Evolutionary conservation across 225 moss, liverwort and hornwort genomes (phyloP).

Genomic region (Physcomitrellopsis africana): DNA sequence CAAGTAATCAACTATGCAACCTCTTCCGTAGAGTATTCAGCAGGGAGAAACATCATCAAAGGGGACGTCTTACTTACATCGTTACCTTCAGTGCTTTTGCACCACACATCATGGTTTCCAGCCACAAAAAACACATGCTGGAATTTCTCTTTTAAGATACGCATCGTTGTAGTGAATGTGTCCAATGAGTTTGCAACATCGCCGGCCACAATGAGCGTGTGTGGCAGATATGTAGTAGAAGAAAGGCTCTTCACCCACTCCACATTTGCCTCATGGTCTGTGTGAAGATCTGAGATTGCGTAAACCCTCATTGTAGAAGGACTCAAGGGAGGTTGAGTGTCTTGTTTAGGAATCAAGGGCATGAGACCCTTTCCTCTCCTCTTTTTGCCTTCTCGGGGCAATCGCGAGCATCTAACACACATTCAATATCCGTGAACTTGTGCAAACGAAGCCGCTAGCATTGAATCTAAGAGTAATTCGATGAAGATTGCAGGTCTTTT

Average conservation of each 20-base stretch:
- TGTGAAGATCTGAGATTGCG: conserved; percentile 82
- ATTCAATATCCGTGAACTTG: background rate
- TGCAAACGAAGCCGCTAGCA: background rate
- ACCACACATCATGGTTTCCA: conserved; percentile 96
- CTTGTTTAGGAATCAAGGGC: conserved; percentile 53
- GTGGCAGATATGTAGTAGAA: conserved; percentile 48
- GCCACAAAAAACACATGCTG: conserved; percentile 79
- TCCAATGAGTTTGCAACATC: conserved; percentile 78
- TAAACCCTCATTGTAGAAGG: conserved; percentile 69
- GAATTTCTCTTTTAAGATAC: conserved; percentile 68
- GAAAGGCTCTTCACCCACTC: conserved; percentile 76
- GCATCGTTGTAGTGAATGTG: conserved; percentile 66
- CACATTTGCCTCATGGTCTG: conserved; percentile 80
- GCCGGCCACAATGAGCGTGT: conserved; percentile 83
- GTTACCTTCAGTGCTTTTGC: conserved; percentile 59
- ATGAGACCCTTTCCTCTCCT: conserved; percentile 52
- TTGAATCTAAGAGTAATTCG: no score
- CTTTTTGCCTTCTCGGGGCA: conserved; percentile 30
- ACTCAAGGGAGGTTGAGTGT: conserved; percentile 30
- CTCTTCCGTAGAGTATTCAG: background rate
- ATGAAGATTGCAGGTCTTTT: no score
- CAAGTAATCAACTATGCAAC: background rate
- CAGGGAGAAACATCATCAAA: background rate
- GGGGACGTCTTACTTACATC: conserved; percentile 41
- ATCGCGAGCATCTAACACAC: conserved; percentile 33